A percentile compares a stretch with the other conserved stretches of the same genome.
Evolutionary conservation across 2,329 filamentous ascomycete species (phyloP).

Genomic region (Penicillium freii): DNA sequence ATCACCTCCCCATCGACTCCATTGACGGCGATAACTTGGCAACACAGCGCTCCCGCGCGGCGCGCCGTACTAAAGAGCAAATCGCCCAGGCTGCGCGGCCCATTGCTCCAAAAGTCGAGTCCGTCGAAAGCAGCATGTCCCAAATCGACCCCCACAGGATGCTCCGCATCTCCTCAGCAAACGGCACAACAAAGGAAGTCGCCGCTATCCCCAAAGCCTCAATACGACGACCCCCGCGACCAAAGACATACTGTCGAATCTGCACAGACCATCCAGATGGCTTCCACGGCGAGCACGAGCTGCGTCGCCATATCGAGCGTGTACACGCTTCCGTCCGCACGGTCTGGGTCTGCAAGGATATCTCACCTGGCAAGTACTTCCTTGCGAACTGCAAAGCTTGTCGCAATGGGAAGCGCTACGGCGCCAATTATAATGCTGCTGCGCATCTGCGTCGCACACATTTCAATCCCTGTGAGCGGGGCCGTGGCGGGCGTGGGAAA

Average conservation of each 20-base stretch:
- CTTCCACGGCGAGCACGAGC: conserved; percentile 83
- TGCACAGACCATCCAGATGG: conserved; percentile 73
- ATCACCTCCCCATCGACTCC: conserved; percentile 46
- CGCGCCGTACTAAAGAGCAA: conserved; percentile 50
- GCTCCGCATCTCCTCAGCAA: conserved; percentile 51
- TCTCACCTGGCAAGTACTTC: conserved; percentile 59
- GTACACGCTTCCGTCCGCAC: conserved; percentile 63
- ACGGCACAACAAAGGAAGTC: conserved; percentile 56
- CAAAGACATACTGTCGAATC: conserved; percentile 66
- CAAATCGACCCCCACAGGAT: conserved; percentile 46
- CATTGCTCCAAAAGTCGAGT: conserved; percentile 50
- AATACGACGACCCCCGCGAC: conserved; percentile 65
- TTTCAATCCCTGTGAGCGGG: conserved; percentile 68
- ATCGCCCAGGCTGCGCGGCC: conserved; percentile 49
- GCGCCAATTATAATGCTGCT: conserved; percentile 91
- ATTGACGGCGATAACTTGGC: conserved; percentile 47
- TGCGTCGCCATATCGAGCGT: conserved; percentile 64
- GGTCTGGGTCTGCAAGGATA: conserved; percentile 64
- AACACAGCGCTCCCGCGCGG: conserved; percentile 44
- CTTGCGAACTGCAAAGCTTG: conserved; percentile 83
- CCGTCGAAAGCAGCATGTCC: conserved; percentile 31
- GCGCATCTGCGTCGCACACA: conserved; percentile 85
- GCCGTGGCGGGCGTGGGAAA: conserved; percentile 55
- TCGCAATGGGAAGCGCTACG: conserved; percentile 72
- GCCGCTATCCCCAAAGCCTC: conserved; percentile 55